Conservation (phyloP, 352 stramenopile species). For the Pythium brachiatum region DNA sequence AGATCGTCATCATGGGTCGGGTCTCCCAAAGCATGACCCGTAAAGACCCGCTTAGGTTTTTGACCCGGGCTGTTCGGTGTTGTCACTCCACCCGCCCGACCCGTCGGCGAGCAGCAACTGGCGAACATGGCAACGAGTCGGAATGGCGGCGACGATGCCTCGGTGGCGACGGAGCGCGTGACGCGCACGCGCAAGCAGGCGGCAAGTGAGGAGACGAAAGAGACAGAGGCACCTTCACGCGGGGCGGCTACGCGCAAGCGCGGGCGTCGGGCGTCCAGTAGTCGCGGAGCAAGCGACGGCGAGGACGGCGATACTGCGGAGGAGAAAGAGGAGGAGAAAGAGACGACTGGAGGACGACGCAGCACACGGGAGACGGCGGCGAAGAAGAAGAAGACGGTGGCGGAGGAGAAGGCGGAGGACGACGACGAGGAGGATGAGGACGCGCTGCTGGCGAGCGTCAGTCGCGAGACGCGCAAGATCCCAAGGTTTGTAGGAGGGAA, state of each 20-base stretch:
- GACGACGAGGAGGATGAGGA: conserved; percentile 36
- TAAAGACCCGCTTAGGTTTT: background rate
- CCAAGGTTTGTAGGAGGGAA: conserved; percentile 11
- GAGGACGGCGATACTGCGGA: background rate
- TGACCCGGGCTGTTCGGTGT: background rate
- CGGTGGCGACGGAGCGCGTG: conserved; percentile 2
- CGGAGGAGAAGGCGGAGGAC: conserved; percentile 3
- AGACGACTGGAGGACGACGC: background rate
- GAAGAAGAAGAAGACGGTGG: background rate
- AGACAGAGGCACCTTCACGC: background rate
- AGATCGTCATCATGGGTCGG: background rate
- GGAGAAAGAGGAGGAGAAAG: background rate
- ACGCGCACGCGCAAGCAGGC: conserved; percentile 1
- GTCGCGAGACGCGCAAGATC: conserved; percentile 39
- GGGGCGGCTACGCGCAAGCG: conserved; percentile 5
- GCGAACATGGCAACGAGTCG: conserved; percentile 6
- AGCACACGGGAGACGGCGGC: background rate
- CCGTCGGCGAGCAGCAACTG: background rate
- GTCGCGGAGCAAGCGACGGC: conserved; percentile 6
- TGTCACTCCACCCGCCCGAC: conserved; percentile 1
- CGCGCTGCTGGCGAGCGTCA: conserved; percentile 43
- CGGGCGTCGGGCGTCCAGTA: conserved; percentile 1
- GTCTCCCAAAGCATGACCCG: background rate
- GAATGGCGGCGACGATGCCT: background rate
- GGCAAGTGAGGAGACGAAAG: background rate